These are phyloP conservation scores for Phytophthora sp. DNA, from an alignment of 352 stramenopile species.

Conservation along the genomic window DNA sequence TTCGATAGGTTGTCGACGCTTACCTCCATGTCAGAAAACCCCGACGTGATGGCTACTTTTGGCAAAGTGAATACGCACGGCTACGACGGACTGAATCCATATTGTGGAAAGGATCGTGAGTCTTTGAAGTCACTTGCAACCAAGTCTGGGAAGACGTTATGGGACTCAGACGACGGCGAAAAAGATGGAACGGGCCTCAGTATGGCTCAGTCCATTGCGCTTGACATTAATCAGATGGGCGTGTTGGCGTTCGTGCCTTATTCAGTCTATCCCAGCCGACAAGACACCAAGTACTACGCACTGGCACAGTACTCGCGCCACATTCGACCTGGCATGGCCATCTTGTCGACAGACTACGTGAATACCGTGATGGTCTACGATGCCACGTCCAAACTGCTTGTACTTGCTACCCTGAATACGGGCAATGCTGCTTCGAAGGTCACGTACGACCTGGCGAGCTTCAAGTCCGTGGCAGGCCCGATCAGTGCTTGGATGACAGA, in stretches of 20 bases:
- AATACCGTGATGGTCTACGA: constrained; percentile 35
- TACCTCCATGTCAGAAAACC: constrained; percentile 23
- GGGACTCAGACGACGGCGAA: constrained; percentile 72
- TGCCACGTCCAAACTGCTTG: constrained; percentile 27
- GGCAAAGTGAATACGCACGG: constrained; percentile 67
- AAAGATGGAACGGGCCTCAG: constrained; percentile 49
- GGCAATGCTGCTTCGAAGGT: constrained; percentile 17
- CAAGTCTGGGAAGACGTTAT: constrained; percentile 47
- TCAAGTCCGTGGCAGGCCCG: constrained; percentile 27
- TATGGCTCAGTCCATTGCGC: constrained; percentile 41
- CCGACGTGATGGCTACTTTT: constrained; percentile 38
- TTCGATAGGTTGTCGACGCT: constrained; percentile 44
- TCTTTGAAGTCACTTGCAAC: constrained; percentile 40
- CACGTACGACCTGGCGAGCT: not conserved
- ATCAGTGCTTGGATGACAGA: constrained; percentile 55
- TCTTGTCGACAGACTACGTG: not conserved
- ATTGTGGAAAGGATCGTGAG: constrained; percentile 45
- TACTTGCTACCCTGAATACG: constrained; percentile 32
- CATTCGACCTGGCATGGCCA: not conserved
- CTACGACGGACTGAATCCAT: constrained; percentile 51
- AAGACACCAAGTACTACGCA: not conserved
- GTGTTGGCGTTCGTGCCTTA: constrained; percentile 44
- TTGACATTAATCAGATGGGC: constrained; percentile 1
- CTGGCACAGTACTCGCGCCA: not conserved
- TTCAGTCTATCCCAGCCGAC: not conserved